phyloP scores from a whole-genome alignment of 2,329 filamentous ascomycete genomes.

The Cercospora citrullina region DNA sequence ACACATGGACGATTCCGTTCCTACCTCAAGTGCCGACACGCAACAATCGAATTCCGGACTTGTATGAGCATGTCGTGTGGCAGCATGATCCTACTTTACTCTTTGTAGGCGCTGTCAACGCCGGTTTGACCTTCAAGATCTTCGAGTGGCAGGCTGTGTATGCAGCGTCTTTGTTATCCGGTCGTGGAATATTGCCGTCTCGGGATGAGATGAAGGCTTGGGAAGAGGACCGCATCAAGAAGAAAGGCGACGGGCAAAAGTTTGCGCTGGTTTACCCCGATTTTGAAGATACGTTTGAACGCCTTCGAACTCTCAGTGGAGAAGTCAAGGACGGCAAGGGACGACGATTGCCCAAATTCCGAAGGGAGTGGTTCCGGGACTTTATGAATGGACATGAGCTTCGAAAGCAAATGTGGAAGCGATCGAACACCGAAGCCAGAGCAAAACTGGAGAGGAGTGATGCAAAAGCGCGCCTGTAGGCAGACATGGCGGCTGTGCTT shows the following conservation, averaged over 20 bases:
- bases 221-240: slow-evolving; percentile 57
- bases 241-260: slow-evolving; percentile 57
- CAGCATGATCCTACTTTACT: slow-evolving; percentile 55
- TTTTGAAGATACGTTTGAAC: slow-evolving; percentile 66
- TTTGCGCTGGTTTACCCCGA: slow-evolving; percentile 62
- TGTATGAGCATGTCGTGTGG: slow-evolving; percentile 62
- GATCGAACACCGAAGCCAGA: slow-evolving; percentile 9
- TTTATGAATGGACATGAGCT: slow-evolving; percentile 19
- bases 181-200: slow-evolving; percentile 54
- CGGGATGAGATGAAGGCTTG: slow-evolving; percentile 54
- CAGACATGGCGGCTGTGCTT: neutral
- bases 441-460: neutral
- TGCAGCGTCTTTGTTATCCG: slow-evolving; percentile 59
- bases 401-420: slow-evolving; percentile 18
- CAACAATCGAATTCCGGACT: slow-evolving; percentile 57
- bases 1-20: slow-evolving; percentile 64
- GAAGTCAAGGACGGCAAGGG: slow-evolving; percentile 31
- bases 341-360: slow-evolving; percentile 7
- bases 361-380: slow-evolving; percentile 17
- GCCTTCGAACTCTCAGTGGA: slow-evolving; percentile 53
- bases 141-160: slow-evolving; percentile 69
- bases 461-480: neutral
- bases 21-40: slow-evolving; percentile 53
- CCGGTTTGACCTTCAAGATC: slow-evolving; percentile 65
- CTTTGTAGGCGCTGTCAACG: slow-evolving; percentile 59